phyloP scores from a whole-genome alignment of 1,284 basidiomycete species.

The Ustilago nuda region DNA sequence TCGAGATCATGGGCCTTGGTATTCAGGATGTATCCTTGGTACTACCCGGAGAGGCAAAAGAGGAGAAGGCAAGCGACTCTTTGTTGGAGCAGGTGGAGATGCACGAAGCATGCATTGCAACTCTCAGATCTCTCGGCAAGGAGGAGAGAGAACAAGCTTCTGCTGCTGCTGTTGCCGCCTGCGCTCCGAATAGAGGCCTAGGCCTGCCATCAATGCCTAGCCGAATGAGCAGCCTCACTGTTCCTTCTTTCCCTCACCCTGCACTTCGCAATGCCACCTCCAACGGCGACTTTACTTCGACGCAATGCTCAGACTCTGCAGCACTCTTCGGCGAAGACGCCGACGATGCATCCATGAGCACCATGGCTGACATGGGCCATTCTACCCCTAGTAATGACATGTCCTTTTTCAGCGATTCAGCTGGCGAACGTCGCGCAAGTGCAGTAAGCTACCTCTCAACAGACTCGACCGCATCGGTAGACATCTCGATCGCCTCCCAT shows the following conservation, averaged over 20 bases:
- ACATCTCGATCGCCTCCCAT: conserved; percentile 33
- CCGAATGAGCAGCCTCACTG: conserved; percentile 22
- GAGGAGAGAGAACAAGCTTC: conserved; percentile 29
- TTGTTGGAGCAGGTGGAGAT: conserved; percentile 44
- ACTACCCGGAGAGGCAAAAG: conserved; percentile 13
- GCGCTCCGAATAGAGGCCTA: not conserved
- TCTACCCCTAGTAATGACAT: conserved; percentile 4
- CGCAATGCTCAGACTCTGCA: conserved; percentile 16
- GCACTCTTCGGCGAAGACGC: conserved; percentile 29
- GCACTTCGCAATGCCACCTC: conserved; percentile 12
- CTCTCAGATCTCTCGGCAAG: conserved; percentile 18
- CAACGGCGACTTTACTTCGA: conserved; percentile 30
- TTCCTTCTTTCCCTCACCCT: not conserved
- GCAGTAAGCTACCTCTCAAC: conserved; percentile 37
- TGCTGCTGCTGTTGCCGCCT: conserved; percentile 14
- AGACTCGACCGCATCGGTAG: conserved; percentile 33
- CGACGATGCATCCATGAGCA: conserved; percentile 33
- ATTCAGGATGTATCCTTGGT: conserved; percentile 22
- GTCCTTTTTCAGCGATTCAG: not conserved
- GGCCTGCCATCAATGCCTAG: conserved; percentile 19
- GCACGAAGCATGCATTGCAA: conserved; percentile 39
- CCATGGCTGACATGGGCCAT: conserved; percentile 44
- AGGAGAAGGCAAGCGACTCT: conserved; percentile 29
- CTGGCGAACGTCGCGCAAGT: conserved; percentile 21
- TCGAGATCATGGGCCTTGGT: conserved; percentile 39